Evolutionary conservation across 345 rosid species (phyloP).

Genomic region (Barbarea vulgaris): DNA sequence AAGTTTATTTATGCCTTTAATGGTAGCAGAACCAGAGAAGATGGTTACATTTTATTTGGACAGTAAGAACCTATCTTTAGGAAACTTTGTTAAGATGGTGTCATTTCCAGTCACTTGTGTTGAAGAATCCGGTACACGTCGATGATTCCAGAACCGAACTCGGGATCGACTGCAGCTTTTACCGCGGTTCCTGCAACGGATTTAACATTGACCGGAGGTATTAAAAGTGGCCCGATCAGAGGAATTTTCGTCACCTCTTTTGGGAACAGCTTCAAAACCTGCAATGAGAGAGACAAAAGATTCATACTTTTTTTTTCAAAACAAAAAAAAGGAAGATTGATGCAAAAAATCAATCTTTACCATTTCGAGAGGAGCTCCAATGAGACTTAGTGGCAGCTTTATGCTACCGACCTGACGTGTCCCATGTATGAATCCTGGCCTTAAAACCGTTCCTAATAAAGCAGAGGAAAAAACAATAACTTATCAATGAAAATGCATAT

Average conservation of each 20-base stretch:
- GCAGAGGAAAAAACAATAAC: background rate
- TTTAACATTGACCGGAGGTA: constrained; percentile 59
- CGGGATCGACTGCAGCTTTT: constrained; percentile 54
- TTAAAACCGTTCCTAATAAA: constrained; percentile 50
- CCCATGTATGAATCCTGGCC: constrained; percentile 76
- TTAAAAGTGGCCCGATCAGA: constrained; percentile 57
- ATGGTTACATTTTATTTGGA: constrained; percentile 4
- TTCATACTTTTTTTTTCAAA: constrained; percentile 8
- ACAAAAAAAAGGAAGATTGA: background rate
- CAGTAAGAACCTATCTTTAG: background rate
- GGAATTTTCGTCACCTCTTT: constrained; percentile 53
- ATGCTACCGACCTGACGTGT: constrained; percentile 54
- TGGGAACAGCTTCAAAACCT: constrained; percentile 54
- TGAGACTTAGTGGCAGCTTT: constrained; percentile 55
- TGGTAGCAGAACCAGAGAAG: background rate
- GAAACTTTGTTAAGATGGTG: background rate
- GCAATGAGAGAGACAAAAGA: constrained; percentile 7
- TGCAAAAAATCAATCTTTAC: constrained; percentile 31
- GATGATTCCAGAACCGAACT: constrained; percentile 52
- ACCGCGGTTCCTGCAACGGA: constrained; percentile 64
- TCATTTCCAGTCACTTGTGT: constrained; percentile 25
- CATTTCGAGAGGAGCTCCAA: constrained; percentile 69
- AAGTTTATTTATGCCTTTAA: background rate
- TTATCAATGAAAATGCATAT: background rate
- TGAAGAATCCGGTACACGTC: constrained; percentile 57